Evolutionary conservation across 495 filamentous ascomycete species (phyloP), one percentile per base, ranked within the genome.

Genomic region (Penicillium riverlandense): DNA sequence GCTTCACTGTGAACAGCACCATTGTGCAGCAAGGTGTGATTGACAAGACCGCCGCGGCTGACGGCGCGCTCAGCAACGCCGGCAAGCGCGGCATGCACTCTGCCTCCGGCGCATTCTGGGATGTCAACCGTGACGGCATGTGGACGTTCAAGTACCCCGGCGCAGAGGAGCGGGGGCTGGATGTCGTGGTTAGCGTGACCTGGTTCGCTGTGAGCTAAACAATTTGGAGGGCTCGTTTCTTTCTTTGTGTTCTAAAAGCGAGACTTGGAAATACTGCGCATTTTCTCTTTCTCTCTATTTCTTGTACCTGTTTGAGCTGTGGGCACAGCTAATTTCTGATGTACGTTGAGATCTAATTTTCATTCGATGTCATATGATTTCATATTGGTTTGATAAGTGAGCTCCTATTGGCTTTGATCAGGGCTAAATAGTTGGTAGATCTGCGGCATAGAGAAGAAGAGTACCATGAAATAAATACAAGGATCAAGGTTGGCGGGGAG

Each of bases 121-220:
- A 97, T 61, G 88, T 92, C 56, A 90, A 94, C 73, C 88, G 82
- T 45, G 92, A 98, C 57, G 92, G 92, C 41, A 95, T 94, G 85
- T 98, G 88, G 88, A 96, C 82, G 59, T 94, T 82, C 72, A 97
- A 98, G 72, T 95, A 86, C 61, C 85, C 90, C 53, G 87, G 79
- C 42, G 84, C 80, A 14, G 86, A 89, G 66, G 78, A 69, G 59
- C 84, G 80, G 72, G 92, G 91, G 8, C 74, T 98, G 65, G 92
- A 96, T 63, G 83, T 95, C 41, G 88, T 98, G 44, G 76, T 98
- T 41, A 89, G 82, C 61, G 74, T 98, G 46, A 86, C 92, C 37
- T 98, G 92, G 92, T 86, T 96, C 44, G 64, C 67, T 11, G 50
- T 76, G 45, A 58, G 59, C 41, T 77, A 58, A 44, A 44, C 22